Base-by-base conservation (phyloP, 768 basidiomycete genomes). In the Coprinopsis marcescibilis region DNA sequence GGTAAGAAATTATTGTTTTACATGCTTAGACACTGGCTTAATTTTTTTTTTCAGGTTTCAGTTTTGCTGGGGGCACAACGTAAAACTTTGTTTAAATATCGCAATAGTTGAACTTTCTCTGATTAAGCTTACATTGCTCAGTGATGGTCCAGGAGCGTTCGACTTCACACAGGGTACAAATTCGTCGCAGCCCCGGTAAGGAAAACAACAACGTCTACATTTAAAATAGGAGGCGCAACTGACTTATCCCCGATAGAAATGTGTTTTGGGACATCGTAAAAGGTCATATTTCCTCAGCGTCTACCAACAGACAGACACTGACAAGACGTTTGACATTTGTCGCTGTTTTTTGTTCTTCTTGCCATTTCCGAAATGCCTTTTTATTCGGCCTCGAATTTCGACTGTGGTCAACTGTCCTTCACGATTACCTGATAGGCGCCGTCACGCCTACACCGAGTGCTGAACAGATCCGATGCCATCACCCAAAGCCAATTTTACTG, bases 211-310 rank as follows among this genome's bases (percentile, higher is more conserved):
- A n/a, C 14, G 7, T 43, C 27, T 43, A 26, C 14, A n/a, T 4
- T 10, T 43, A 43, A 19, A n/a, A n/a, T 27, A n/a, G 26, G 30
- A n/a, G 30, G 30, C n/a, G 30, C 8, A n/a, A 32, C 46, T 52
- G 51, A 29, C 45, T 52, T 39, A 25, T 19, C 47, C 4, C 32
- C 30, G 19, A 36, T 53, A 83, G 81, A 58, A 88, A 89, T 60
- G 82, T 83, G 3, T 85, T 89, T 60, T 89, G 87, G 85, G 74
- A 89, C 52, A 56, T 87, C 24, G 83, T 89, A 42, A 90, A 88
- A 66, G 78, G 79, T 75, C 44, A 44, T n/a, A 50, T 45, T 52
- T 45, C 48, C 15, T 42, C 25, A 29, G 25, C 37, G 24, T 24
- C 30, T 39, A 45, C 13, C 11, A 40, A 36, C 24, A 15, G 19